Evolutionary conservation across 305 asterid species (phyloP).

Genomic region (Fraxinus greggii): DNA sequence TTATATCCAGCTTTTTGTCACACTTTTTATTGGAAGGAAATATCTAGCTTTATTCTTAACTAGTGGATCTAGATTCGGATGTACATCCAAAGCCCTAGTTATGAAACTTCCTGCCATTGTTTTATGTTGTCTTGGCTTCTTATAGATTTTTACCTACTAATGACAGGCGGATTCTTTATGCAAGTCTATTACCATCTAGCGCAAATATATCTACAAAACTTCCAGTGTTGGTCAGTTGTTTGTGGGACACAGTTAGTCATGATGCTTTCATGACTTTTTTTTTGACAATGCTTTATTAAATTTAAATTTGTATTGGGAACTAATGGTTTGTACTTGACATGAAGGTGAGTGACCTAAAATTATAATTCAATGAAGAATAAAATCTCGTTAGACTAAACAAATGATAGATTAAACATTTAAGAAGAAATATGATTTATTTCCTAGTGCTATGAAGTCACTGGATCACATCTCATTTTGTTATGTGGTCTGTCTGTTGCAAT

Average conservation of each 20-base stretch:
- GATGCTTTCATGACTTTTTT: not conserved
- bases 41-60: conserved; percentile 4
- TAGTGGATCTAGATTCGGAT: conserved; percentile 1
- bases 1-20: not conserved
- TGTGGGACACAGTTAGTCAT: conserved; percentile 1
- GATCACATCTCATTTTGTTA: conserved; percentile 4
- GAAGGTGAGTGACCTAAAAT: not conserved
- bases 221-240: not conserved
- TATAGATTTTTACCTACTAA: not conserved
- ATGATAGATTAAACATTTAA: not conserved
- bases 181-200: not conserved
- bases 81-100: conserved; percentile 5
- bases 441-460: not conserved
- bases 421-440: not conserved
- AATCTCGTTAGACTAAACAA: not conserved
- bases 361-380: not conserved
- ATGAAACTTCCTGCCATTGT: not conserved
- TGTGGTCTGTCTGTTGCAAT: not conserved
- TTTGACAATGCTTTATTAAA: not conserved
- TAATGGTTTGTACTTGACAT: not conserved
- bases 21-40: not conserved
- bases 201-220: not conserved
- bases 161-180: not conserved
- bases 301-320: not conserved
- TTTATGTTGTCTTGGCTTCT: not conserved